Evolutionary conservation across 139 green algal species (phyloP).

Genomic region (Yamagishiella unicocca): DNA sequence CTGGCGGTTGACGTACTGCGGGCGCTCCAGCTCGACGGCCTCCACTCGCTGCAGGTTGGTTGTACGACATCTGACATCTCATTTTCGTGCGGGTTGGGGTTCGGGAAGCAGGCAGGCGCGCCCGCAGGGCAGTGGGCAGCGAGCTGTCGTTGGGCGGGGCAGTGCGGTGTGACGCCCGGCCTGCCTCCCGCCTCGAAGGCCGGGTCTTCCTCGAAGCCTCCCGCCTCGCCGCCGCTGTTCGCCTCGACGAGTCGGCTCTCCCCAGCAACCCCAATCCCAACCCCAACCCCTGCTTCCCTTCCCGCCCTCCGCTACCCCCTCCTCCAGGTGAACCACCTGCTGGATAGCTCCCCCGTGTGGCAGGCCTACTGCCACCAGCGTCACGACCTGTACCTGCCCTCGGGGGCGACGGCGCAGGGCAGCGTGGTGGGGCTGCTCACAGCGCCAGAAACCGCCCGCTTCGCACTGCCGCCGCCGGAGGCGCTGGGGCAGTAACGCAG

Average conservation of each 20-base stretch:
- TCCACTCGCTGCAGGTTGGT: constrained; percentile 49
- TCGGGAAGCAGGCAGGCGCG: too few species aligned
- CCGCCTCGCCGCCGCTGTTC: too few species aligned
- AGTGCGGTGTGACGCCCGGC: too few species aligned
- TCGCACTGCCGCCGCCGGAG: constrained; percentile 80
- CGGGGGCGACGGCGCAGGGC: constrained; percentile 57
- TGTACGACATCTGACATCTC: too few species aligned
- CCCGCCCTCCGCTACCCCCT: neutral
- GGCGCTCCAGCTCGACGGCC: constrained; percentile 71
- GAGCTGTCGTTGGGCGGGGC: too few species aligned
- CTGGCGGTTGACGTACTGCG: constrained; percentile 88
- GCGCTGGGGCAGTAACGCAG: constrained; percentile 16
- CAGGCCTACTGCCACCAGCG: constrained; percentile 79
- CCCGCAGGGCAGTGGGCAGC: too few species aligned
- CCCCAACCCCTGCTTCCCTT: neutral
- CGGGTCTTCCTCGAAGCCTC: too few species aligned
- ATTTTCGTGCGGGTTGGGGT: too few species aligned
- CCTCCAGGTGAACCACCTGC: constrained; percentile 55
- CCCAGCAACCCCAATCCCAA: neutral
- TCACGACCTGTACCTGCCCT: constrained; percentile 92
- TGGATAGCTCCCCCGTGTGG: constrained; percentile 82
- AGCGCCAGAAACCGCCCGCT: constrained; percentile 65
- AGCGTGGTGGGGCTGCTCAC: constrained; percentile 82
- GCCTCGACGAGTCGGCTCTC: too few species aligned
- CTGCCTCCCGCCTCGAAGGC: too few species aligned